Conservation (phyloP, 2,329 filamentous ascomycete genomes). For the Tolypocladium cylindrosporum region DNA sequence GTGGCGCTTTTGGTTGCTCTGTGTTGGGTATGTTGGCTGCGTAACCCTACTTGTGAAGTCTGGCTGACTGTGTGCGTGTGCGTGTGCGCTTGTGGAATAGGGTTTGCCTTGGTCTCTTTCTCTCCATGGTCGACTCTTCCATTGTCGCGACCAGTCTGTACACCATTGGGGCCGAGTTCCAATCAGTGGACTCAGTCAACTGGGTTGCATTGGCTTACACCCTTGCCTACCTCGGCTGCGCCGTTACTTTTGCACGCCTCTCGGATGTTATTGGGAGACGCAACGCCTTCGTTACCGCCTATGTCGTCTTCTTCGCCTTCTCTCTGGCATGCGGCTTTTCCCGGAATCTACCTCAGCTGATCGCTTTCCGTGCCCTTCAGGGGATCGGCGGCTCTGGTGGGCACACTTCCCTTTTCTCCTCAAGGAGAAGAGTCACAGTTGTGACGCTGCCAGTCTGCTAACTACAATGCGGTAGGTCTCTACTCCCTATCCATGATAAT, state of each 20-base stretch:
- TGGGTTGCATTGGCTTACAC: conserved; percentile 48
- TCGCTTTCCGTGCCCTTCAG: conserved; percentile 38
- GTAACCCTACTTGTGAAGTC: neutral
- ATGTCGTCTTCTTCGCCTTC: conserved; percentile 44
- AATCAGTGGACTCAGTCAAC: conserved; percentile 33
- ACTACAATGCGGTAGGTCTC: conserved; percentile 24
- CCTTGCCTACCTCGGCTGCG: conserved; percentile 45
- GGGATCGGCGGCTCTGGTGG: conserved; percentile 41
- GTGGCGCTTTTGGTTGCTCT: conserved; percentile 22
- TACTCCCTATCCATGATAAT: conserved; percentile 48
- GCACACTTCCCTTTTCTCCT: conserved; percentile 1
- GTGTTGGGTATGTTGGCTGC: conserved; percentile 18
- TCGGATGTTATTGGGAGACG: conserved; percentile 46
- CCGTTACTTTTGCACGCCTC: conserved; percentile 43
- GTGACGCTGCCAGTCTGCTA: neutral
- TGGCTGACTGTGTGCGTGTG: neutral
- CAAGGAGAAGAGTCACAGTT: neutral
- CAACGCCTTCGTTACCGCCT: conserved; percentile 38
- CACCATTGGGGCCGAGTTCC: conserved; percentile 42
- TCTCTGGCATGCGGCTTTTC: conserved; percentile 42
- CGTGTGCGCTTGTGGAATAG: conserved; percentile 16
- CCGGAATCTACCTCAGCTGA: conserved; percentile 28
- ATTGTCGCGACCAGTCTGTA: conserved; percentile 50
- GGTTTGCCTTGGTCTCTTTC: conserved; percentile 41
- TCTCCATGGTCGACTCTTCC: conserved; percentile 49